Evolutionary conservation across 1,139 yeast species (phyloP).

Genomic region (Nakaseomyces kungkrabaensis): DNA sequence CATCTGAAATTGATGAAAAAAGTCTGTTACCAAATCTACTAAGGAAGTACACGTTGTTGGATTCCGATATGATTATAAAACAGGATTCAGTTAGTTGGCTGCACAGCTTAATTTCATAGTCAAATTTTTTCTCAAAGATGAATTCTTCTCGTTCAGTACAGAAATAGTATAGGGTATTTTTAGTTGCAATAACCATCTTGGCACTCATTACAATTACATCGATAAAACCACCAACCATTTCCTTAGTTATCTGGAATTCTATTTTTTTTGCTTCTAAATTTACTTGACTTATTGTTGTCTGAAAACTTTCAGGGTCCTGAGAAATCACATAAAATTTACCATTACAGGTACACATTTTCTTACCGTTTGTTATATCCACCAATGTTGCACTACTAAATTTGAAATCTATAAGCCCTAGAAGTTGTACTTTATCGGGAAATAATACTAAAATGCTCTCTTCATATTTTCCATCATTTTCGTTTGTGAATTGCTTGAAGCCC

Average conservation of each 20-base stretch:
- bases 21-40: constrained; percentile 23
- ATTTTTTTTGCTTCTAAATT: constrained; percentile 6
- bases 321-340: constrained; percentile 25
- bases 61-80: constrained; percentile 15
- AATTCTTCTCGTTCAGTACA: constrained; percentile 1
- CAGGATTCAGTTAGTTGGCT: constrained; percentile 14
- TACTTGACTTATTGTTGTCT: constrained; percentile 10
- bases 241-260: background rate
- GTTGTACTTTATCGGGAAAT: constrained; percentile 35
- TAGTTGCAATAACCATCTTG: background rate
- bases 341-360: constrained; percentile 23
- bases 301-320: constrained; percentile 7
- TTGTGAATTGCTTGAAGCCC: constrained; percentile 24
- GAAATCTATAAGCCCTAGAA: constrained; percentile 31
- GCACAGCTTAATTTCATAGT: constrained; percentile 12
- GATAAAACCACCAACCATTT: background rate
- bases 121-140: background rate
- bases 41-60: constrained; percentile 16
- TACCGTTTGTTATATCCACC: constrained; percentile 21
- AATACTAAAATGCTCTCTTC: constrained; percentile 29
- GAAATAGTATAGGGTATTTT: background rate
- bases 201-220: background rate
- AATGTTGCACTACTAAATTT: constrained; percentile 20
- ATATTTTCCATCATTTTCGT: constrained; percentile 13
- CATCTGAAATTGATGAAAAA: constrained; percentile 12